These are phyloP conservation scores for Aspergillus quadricinctus DNA, from an alignment of 2,329 filamentous ascomycete species.

Conservation along the genomic window DNA sequence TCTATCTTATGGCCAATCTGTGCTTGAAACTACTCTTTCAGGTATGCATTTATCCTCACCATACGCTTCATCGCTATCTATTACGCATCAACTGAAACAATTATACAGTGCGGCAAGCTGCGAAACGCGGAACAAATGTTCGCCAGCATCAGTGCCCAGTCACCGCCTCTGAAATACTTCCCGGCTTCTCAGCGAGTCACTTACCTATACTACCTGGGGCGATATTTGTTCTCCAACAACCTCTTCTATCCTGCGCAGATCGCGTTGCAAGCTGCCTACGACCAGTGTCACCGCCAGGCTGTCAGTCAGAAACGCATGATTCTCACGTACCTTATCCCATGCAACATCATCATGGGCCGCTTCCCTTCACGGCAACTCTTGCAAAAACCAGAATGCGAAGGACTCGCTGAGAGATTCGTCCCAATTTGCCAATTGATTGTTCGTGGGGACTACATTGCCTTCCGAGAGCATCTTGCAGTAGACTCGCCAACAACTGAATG, in stretches of 20 bases:
- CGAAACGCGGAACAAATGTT: constrained; percentile 84
- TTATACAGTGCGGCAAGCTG: constrained; percentile 66
- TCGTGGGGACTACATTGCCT: constrained; percentile 68
- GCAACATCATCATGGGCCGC: constrained; percentile 78
- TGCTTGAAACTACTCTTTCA: constrained; percentile 85
- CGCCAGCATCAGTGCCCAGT: constrained; percentile 77
- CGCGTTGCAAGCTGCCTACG: constrained; percentile 74
- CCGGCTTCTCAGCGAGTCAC: constrained; percentile 84
- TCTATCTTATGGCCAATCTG: constrained; percentile 89
- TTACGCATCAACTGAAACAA: neutral
- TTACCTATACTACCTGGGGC: constrained; percentile 89
- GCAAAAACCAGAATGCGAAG: constrained; percentile 63
- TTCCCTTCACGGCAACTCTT: constrained; percentile 69
- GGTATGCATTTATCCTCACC: constrained; percentile 43
- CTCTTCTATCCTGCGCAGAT: constrained; percentile 74
- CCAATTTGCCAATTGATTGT: constrained; percentile 70
- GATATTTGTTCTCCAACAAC: constrained; percentile 80
- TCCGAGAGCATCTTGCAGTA: constrained; percentile 63
- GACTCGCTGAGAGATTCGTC: constrained; percentile 62
- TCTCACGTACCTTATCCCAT: constrained; percentile 75
- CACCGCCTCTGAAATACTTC: constrained; percentile 74
- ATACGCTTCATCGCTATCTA: neutral
- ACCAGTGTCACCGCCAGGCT: constrained; percentile 61
- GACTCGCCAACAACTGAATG: constrained; percentile 57
- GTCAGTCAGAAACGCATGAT: constrained; percentile 70